phyloP scores from a whole-genome alignment of 2,329 filamentous ascomycete genomes.

The Plectosphaerella plurivora region DNA sequence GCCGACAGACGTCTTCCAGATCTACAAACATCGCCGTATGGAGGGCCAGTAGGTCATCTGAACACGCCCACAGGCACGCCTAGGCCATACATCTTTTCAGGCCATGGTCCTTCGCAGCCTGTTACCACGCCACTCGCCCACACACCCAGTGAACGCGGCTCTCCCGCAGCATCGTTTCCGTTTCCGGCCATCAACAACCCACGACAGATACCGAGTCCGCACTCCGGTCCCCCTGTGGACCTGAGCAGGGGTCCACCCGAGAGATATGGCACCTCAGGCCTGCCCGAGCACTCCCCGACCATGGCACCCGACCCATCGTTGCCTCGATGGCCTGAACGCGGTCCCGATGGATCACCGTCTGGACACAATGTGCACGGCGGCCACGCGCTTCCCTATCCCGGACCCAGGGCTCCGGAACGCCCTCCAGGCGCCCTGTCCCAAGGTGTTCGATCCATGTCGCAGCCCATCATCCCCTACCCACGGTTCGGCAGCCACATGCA shows the following conservation, averaged over 20 bases:
- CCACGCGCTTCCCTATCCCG: neutral
- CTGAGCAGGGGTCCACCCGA: neutral
- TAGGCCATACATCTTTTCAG: constrained; percentile 16
- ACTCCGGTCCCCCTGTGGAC: neutral
- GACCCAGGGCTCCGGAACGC: neutral
- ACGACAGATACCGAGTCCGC: constrained; percentile 25
- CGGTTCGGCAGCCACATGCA: neutral
- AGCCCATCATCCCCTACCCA: constrained; percentile 19
- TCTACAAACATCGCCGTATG: neutral
- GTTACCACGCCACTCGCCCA: constrained; percentile 21
- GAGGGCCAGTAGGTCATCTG: neutral
- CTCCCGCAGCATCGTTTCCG: constrained; percentile 22
- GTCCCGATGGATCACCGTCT: neutral
- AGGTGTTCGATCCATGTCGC: constrained; percentile 28
- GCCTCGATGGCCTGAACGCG: neutral
- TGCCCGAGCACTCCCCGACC: neutral
- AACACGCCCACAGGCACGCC: constrained; percentile 13
- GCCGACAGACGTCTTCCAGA: neutral
- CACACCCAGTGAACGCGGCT: constrained; percentile 25
- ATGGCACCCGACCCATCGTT: neutral
- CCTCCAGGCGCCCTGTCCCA: constrained; percentile 13
- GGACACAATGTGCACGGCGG: neutral
- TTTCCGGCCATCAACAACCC: constrained; percentile 22
- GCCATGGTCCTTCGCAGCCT: constrained; percentile 24
- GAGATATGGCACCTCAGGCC: neutral